Conservation (phyloP, 208 protist species). For the Leptomonas seymouri region DNA sequence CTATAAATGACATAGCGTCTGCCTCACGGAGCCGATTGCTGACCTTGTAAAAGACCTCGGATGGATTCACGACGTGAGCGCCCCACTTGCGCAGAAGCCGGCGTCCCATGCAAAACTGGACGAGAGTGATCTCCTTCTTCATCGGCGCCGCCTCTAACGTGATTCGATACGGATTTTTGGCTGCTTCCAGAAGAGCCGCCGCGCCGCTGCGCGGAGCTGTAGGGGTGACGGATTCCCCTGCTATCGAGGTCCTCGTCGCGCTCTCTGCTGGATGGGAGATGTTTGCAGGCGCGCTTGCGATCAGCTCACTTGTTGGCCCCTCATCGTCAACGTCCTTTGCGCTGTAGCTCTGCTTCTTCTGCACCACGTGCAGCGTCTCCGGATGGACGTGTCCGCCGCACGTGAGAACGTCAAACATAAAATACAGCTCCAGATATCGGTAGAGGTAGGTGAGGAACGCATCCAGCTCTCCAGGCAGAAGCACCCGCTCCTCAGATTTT, state of each 20-base stretch:
- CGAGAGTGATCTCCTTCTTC: constrained; percentile 41
- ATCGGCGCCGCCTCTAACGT: constrained; percentile 26
- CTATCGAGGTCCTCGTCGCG: not conserved
- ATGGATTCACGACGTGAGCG: constrained; percentile 38
- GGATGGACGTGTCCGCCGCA: constrained; percentile 35
- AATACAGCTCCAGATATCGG: constrained; percentile 78
- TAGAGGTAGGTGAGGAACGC: constrained; percentile 68
- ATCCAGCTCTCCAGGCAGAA: constrained; percentile 49
- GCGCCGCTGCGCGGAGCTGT: constrained; percentile 16
- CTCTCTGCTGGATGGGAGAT: not conserved
- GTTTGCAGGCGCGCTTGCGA: not conserved
- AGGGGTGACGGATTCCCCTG: not conserved
- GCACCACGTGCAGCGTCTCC: constrained; percentile 34
- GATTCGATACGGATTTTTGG: constrained; percentile 33
- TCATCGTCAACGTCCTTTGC: not conserved
- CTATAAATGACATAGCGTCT: constrained; percentile 47
- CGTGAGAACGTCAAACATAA: constrained; percentile 82
- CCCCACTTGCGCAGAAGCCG: constrained; percentile 59
- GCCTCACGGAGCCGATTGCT: constrained; percentile 27
- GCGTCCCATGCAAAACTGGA: constrained; percentile 36
- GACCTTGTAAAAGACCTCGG: constrained; percentile 37
- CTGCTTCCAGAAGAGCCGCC: constrained; percentile 28
- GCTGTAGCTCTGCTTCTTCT: constrained; percentile 28
- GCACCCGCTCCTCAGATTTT: constrained; percentile 57
- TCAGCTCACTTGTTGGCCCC: not conserved